phyloP scores from a whole-genome alignment of 345 rosid species.

The Odontarrhena argentea region DNA sequence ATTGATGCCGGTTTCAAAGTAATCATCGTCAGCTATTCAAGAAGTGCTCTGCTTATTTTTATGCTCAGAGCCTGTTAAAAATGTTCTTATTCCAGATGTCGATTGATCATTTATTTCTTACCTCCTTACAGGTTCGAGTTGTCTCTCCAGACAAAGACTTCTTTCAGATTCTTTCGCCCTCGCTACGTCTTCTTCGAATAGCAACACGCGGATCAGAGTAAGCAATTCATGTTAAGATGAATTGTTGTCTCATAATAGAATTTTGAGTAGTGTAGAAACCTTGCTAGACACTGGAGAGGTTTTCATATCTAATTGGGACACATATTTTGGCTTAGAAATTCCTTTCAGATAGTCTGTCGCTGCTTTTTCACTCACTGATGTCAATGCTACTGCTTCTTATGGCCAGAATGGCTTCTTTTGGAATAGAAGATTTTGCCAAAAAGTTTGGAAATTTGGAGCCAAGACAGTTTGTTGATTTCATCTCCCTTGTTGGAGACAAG shows the following conservation, averaged over 20 bases:
- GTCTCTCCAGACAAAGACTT: slow-evolving; percentile 99
- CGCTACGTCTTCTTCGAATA: slow-evolving; percentile 87
- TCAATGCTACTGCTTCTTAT: slow-evolving; percentile 38
- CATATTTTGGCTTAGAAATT: background rate
- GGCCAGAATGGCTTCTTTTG: slow-evolving; percentile 88
- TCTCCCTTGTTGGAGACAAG: slow-evolving; percentile 82
- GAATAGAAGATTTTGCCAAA: slow-evolving; percentile 87
- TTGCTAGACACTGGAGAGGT: background rate
- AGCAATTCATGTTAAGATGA: slow-evolving; percentile 21
- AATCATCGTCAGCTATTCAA: slow-evolving; percentile 23
- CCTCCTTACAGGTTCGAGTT: slow-evolving; percentile 71
- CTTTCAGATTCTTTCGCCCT: slow-evolving; percentile 93
- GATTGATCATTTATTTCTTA: slow-evolving; percentile 13
- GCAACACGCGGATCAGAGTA: slow-evolving; percentile 92
- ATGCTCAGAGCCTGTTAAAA: background rate
- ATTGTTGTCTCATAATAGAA: background rate
- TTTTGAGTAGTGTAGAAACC: background rate
- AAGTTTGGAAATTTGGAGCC: slow-evolving; percentile 73
- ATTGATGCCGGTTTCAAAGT: slow-evolving; percentile 84
- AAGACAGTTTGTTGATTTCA: slow-evolving; percentile 82
- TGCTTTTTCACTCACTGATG: slow-evolving; percentile 13
- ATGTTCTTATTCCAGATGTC: slow-evolving; percentile 1
- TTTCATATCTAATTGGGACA: slow-evolving; percentile 14
- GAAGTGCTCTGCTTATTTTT: slow-evolving; percentile 17
- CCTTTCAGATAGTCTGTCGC: slow-evolving; percentile 2